Evolutionary conservation across 2,329 filamentous ascomycete species (phyloP).

Genomic region (Claviceps africana): DNA sequence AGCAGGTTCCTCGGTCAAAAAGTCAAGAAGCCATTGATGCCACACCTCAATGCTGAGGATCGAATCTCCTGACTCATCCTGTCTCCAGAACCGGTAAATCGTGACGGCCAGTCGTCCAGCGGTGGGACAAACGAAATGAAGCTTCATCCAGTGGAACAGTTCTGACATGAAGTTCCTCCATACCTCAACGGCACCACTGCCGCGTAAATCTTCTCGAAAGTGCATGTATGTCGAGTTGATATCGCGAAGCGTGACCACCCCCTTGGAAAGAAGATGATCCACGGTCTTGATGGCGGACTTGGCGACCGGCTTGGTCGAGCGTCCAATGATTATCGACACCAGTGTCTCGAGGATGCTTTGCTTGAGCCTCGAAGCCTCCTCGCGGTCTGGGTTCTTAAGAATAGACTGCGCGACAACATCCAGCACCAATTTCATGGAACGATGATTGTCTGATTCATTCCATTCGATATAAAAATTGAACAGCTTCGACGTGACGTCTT

Average conservation of each 20-base stretch:
- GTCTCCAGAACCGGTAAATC: constrained; percentile 35
- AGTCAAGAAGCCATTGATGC: constrained; percentile 42
- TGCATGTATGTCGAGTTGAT: constrained; percentile 29
- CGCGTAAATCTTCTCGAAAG: constrained; percentile 17
- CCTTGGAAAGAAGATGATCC: constrained; percentile 50
- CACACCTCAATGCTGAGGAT: constrained; percentile 28
- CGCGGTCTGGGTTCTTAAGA: constrained; percentile 31
- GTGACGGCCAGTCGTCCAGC: constrained; percentile 48
- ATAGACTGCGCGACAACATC: constrained; percentile 42
- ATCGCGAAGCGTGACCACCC: constrained; percentile 35
- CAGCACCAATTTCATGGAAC: constrained; percentile 48
- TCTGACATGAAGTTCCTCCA: constrained; percentile 39
- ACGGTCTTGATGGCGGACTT: constrained; percentile 58
- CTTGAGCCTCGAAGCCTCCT: constrained; percentile 26
- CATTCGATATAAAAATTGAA: constrained; percentile 53
- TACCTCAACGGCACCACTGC: constrained; percentile 11
- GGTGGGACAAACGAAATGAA: constrained; percentile 43
- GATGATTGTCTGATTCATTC: constrained; percentile 51
- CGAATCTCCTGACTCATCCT: constrained; percentile 11
- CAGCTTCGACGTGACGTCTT: constrained; percentile 31
- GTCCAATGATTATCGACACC: constrained; percentile 44
- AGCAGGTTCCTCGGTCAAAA: constrained; percentile 32
- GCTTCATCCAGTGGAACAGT: constrained; percentile 40
- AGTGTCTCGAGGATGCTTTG: constrained; percentile 34
- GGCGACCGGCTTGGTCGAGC: constrained; percentile 47